These are phyloP conservation scores for Fusarium gaditjirri DNA, from an alignment of 2,329 filamentous ascomycete genomes.

Conservation along the genomic window DNA sequence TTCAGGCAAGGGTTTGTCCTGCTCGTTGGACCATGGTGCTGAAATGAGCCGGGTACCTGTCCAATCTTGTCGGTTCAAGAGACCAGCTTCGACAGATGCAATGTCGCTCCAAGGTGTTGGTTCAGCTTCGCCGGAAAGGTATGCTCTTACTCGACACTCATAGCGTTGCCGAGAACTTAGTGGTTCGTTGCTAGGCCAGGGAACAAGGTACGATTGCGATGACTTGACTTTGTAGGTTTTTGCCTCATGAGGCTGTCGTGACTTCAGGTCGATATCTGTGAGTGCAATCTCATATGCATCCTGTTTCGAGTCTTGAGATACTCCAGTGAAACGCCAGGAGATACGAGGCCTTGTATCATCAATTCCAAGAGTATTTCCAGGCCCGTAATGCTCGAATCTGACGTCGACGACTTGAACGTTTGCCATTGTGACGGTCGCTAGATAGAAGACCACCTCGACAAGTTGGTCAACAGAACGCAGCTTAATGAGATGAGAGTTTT, in stretches of 20 bases:
- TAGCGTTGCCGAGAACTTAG: background rate
- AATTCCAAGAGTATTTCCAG: background rate
- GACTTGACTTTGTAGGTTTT: background rate
- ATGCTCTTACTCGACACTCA: background rate
- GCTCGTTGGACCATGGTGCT: background rate
- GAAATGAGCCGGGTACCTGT: background rate
- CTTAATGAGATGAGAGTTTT: background rate
- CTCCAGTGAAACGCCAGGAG: background rate
- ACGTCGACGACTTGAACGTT: background rate
- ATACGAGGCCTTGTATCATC: background rate
- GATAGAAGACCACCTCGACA: background rate
- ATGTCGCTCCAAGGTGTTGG: background rate
- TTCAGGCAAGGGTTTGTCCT: background rate
- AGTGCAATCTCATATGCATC: background rate
- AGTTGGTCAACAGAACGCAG: no score
- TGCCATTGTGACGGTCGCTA: background rate
- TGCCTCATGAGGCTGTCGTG: accelerated
- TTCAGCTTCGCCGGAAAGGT: background rate
- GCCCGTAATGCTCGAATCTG: background rate
- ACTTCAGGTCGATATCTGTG: accelerated
- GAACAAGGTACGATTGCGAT: background rate
- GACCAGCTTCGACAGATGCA: background rate
- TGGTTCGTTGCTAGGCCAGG: background rate
- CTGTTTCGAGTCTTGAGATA: background rate
- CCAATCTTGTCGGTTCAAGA: background rate